Evolutionary conservation across 768 basidiomycete species (phyloP).

Genomic region (Lactarius sp.): DNA sequence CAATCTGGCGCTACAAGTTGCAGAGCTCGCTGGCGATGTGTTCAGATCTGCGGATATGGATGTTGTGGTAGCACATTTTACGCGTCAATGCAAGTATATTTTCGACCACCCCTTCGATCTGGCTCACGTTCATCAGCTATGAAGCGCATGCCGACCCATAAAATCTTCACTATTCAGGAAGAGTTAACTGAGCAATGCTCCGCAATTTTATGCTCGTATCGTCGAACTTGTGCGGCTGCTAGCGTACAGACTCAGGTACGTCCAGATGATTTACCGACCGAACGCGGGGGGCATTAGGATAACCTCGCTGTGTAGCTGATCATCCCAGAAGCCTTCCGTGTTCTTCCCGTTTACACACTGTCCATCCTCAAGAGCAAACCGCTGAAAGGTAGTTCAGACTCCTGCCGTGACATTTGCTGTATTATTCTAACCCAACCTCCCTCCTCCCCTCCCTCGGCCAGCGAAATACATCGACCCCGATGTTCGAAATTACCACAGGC

Average conservation of each 20-base stretch:
- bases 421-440: not conserved
- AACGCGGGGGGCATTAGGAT: not conserved
- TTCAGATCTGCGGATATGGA: constrained; percentile 93
- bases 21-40: constrained; percentile 81
- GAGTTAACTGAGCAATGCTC: constrained; percentile 81
- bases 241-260: constrained; percentile 74
- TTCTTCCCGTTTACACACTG: constrained; percentile 76
- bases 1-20: constrained; percentile 82
- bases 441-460: constrained; percentile 29
- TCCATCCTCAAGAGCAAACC: constrained; percentile 86
- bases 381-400: constrained; percentile 63
- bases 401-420: not conserved
- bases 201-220: constrained; percentile 76
- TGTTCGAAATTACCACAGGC: constrained; percentile 81
- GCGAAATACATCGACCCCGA: constrained; percentile 89
- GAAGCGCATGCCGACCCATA: constrained; percentile 50
- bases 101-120: constrained; percentile 1
- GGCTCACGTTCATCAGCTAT: constrained; percentile 50
- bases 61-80: constrained; percentile 63
- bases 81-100: constrained; percentile 64
- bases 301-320: constrained; percentile 57
- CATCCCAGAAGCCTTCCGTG: constrained; percentile 88
- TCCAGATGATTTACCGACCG: not conserved
- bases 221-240: constrained; percentile 80
- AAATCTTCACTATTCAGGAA: constrained; percentile 74